Evolutionary conservation across 768 basidiomycete genomes (phyloP), one percentile per base, ranked within the genome.

Genomic region (Lactarius akahatsu): DNA sequence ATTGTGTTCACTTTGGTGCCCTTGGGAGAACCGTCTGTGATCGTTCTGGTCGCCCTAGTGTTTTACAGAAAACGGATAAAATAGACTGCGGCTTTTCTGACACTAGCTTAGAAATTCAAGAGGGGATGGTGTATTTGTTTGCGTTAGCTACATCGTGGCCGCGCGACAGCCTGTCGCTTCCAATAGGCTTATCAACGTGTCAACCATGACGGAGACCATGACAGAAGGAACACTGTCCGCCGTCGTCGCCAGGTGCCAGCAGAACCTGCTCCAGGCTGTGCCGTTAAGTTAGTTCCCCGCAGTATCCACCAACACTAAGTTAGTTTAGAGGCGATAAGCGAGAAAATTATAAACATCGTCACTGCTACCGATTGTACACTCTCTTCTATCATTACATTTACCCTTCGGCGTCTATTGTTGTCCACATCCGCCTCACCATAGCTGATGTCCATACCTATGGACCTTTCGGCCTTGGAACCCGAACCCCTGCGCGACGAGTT

Each of bases 401-500:
- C 23, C 8, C 32, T 30, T 32, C 57, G 34, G 55, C 23, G 7
- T 50, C 55, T n/a, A 50, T 60, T 16, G 28, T 43, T 20, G 34
- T 30, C 36, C 34, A 13, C n/a, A 41, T 47, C 15, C n/a, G 5
- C 11, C 20, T 40, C 30, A 30, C 45, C n/a, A 26, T 32, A 63
- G 11, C 62, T 40, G 9, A 50, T 10, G 9, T 59, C 57, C 15
- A 11, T n/a, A 47, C 45, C n/a, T 63, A 18, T 10, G 62, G 62
- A 67, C 54, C 0, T 3, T 36, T 16, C 18, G 15, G 66, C 60
- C 26, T 50, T 55, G 28, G 23, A 32, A 10, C 62, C 60, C 34
- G 41, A 67, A 5, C 43, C 52, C 20, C 26, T 67, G 41, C 23
- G n/a, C 15, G 58, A 63, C 40, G 26, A 20, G 16, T 67, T 67